Conservation (phyloP, 768 basidiomycete genomes). For the Phlebiopsis flavidoalba region DNA sequence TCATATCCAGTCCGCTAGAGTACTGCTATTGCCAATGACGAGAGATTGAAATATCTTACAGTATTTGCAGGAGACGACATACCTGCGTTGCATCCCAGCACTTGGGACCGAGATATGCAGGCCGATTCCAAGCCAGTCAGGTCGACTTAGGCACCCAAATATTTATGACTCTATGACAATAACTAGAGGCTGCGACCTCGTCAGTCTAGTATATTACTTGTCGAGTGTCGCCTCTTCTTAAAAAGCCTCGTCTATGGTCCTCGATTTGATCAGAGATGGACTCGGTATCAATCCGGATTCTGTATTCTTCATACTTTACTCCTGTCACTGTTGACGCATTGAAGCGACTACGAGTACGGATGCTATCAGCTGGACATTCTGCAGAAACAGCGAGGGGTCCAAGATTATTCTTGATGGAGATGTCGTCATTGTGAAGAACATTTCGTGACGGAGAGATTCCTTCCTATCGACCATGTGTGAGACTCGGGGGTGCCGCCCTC, state of each 20-base stretch:
- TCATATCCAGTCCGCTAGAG: conserved; percentile 57
- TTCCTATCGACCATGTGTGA: conserved; percentile 71
- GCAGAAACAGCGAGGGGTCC: conserved; percentile 9
- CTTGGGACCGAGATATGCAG: conserved; percentile 73
- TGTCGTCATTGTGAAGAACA: conserved; percentile 53
- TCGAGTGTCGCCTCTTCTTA: conserved; percentile 34
- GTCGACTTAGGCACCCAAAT: conserved; percentile 53
- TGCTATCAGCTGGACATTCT: neutral
- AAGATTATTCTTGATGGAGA: conserved; percentile 36
- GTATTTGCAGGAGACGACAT: conserved; percentile 54
- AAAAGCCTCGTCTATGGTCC: conserved; percentile 25
- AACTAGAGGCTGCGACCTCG: conserved; percentile 77
- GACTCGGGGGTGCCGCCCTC: conserved; percentile 77
- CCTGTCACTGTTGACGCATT: conserved; percentile 23
- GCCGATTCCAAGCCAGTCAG: conserved; percentile 77
- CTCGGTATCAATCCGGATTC: conserved; percentile 35
- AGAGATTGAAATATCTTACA: neutral
- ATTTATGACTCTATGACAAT: conserved; percentile 87
- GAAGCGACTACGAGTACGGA: conserved; percentile 5
- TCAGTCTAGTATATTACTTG: conserved; percentile 78
- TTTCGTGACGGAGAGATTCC: conserved; percentile 73
- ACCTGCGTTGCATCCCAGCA: conserved; percentile 73
- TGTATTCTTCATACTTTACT: conserved; percentile 35
- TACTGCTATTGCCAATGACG: conserved; percentile 20
- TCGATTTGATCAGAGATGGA: conserved; percentile 25